Evolutionary conservation across 2,329 filamentous ascomycete species (phyloP).

Genomic region (Curvularia hawaiiensis): DNA sequence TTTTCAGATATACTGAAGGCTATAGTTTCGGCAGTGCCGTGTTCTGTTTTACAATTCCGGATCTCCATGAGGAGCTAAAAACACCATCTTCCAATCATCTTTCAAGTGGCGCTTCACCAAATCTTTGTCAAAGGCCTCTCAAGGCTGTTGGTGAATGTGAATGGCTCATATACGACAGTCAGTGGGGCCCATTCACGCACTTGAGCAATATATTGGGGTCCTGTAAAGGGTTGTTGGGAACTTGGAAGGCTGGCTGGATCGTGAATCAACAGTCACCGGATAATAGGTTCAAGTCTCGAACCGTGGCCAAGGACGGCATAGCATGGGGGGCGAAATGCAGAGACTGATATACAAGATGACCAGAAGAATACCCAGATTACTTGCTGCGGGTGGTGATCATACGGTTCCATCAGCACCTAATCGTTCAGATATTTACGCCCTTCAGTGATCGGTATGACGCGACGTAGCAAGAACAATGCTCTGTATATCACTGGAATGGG

Average conservation of each 20-base stretch:
- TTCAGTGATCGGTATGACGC: slow-evolving; percentile 1
- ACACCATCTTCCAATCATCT: not conserved
- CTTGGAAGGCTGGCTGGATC: not conserved
- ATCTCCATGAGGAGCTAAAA: not conserved
- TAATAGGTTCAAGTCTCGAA: too few species aligned
- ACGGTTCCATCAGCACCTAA: not conserved
- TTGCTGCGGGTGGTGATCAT: not conserved
- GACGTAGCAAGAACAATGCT: not conserved
- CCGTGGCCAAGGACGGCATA: not conserved
- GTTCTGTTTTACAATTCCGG: not conserved
- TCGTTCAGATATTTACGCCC: not conserved
- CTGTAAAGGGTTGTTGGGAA: not conserved
- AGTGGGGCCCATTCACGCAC: not conserved
- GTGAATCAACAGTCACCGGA: not conserved
- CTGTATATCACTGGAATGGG: slow-evolving; percentile 27
- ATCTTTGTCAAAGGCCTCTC: not conserved
- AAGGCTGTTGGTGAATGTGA: not conserved
- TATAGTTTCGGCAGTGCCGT: not conserved
- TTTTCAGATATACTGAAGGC: not conserved
- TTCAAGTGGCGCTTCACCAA: not conserved
- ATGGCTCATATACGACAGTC: not conserved
- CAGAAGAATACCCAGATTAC: slow-evolving; percentile 1
- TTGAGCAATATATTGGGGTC: not conserved
- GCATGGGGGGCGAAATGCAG: not conserved
- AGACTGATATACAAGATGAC: not conserved